A percentile compares a stretch with the other conserved stretches of the same genome.
Evolutionary conservation across 2,329 filamentous ascomycete genomes (phyloP).

Genomic region (Fusarium napiforme): DNA sequence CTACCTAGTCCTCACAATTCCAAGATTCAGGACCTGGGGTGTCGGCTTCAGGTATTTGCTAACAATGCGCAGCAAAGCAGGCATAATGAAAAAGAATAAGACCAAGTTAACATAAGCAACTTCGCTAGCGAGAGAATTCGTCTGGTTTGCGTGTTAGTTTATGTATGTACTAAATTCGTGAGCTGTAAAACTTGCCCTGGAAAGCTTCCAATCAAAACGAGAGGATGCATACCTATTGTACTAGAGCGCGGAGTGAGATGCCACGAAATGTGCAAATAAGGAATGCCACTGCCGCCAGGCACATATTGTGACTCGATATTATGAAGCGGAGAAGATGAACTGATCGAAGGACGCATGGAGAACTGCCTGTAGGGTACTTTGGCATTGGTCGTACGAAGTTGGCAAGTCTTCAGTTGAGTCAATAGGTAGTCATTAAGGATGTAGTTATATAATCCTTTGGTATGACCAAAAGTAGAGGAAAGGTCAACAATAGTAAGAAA

Average conservation of each 20-base stretch:
- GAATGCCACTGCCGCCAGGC: too few species aligned
- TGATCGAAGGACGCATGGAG: neutral
- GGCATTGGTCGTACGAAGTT: accelerated
- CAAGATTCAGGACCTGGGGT: neutral
- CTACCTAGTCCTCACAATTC: neutral
- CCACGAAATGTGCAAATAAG: neutral
- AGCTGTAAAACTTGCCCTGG: neutral
- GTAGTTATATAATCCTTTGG: too few species aligned
- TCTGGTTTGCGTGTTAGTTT: neutral
- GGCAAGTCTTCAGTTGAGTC: accelerated
- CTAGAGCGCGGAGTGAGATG: neutral
- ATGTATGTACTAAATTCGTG: accelerated
- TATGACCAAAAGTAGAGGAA: neutral
- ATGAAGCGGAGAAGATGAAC: neutral
- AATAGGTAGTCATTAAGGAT: accelerated
- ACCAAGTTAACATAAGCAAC: neutral
- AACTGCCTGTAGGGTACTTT: too few species aligned
- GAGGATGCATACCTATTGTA: neutral
- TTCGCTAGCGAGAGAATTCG: neutral
- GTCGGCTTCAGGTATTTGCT: neutral
- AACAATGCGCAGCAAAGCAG: neutral
- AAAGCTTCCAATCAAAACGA: too few species aligned
- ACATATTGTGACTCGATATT: neutral
- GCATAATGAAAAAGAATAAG: neutral
- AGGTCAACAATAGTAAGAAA: neutral